phyloP scores from a whole-genome alignment of 208 protist species.

The Phytomonas sp. region DNA sequence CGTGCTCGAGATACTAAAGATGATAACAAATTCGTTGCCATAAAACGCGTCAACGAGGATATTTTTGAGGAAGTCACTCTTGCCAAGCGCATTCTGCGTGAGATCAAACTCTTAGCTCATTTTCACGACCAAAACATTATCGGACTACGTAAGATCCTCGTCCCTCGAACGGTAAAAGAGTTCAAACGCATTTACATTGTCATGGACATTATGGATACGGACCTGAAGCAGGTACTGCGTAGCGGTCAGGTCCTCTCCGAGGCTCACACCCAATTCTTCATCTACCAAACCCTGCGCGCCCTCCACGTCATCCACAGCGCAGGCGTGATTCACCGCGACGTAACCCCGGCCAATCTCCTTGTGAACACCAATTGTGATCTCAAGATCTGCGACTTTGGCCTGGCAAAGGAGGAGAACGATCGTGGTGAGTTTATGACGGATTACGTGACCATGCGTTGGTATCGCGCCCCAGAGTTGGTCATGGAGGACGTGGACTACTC shows the following conservation, averaged over 20 bases:
- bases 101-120: slow-evolving; percentile 91
- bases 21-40: slow-evolving; percentile 76
- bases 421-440: slow-evolving; percentile 90
- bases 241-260: slow-evolving; percentile 87
- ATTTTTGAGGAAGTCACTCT: slow-evolving; percentile 91
- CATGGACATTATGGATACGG: slow-evolving; percentile 96
- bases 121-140: slow-evolving; percentile 91
- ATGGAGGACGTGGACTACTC: slow-evolving; percentile 91
- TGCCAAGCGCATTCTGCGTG: slow-evolving; percentile 91
- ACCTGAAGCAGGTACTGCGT: slow-evolving; percentile 92
- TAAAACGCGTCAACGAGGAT: slow-evolving; percentile 94
- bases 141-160: slow-evolving; percentile 81
- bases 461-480: slow-evolving; percentile 90
- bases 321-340: slow-evolving; percentile 94
- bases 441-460: slow-evolving; percentile 94
- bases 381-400: slow-evolving; percentile 95
- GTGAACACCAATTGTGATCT: slow-evolving; percentile 96
- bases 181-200: slow-evolving; percentile 93
- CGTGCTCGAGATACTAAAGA: slow-evolving; percentile 63
- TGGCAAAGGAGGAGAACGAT: slow-evolving; percentile 84
- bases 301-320: slow-evolving; percentile 92
- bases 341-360: slow-evolving; percentile 94
- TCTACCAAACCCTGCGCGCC: slow-evolving; percentile 93
- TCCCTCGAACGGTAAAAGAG: slow-evolving; percentile 41
- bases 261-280: slow-evolving; percentile 93